Evolutionary conservation across 192 early-diverging fungal genomes (phyloP), one percentile per base, ranked within the genome.

Genomic region (Endogone sp.): DNA sequence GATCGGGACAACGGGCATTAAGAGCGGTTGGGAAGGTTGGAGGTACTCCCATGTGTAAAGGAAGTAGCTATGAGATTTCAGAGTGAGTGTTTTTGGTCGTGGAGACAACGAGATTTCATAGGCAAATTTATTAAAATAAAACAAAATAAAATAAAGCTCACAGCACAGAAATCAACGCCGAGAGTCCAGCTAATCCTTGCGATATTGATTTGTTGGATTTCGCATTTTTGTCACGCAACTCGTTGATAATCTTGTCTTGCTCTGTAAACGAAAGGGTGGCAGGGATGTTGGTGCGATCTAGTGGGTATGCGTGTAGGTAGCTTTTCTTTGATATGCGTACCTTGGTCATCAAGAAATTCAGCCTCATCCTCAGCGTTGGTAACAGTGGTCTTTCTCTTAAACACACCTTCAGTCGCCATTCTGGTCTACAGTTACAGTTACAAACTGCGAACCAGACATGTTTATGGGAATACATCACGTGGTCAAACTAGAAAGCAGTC

Each of bases 351-450:
- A 21, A 60, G 59, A 28, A 16, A 60, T 2, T 60, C 59, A 6
- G 59, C 59, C 22, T 60, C 59, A 10, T 60, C 59, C 27, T 60
- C 59, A 60, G 59, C 9, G 27, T 60, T 60, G 37, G 9, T 49
- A 16, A 49, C 37, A 16, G 37, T 49, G 37, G 37, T 49, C 37
- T 49, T 49, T 49, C 37, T 49, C 37, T 49, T 49, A 16, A 49
- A 49, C 16, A 49, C 37, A 16, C 9, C 6, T 49, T 49, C 37
- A 1, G 37, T 49, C 9, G 37, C 37, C 37, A 49, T 49, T 6
- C 16, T 16, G 37, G 37, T 49, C 1, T 6, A 44, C 4, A 4
- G 37, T 13, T 44, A 4, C n/a, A n/a, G n/a, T n/a, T n/a, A n/a
- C n/a, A n/a, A n/a, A n/a, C n/a, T n/a, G n/a, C n/a, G n/a, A n/a